phyloP scores from a whole-genome alignment of 768 basidiomycete genomes.

The Mrakia frigida region DNA sequence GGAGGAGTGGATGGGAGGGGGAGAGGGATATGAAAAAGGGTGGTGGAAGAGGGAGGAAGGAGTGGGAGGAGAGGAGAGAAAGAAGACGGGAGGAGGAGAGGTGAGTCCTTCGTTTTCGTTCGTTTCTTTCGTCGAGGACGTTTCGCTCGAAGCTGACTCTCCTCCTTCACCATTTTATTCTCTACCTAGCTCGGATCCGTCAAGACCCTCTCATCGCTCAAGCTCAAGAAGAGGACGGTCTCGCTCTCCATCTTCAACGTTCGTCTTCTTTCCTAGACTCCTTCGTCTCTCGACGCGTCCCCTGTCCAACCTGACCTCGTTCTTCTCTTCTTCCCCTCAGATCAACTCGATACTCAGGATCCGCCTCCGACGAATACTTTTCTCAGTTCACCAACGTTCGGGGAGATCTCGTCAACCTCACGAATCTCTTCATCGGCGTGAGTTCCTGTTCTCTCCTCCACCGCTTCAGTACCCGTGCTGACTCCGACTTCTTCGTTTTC shows the following conservation, averaged over 20 bases:
- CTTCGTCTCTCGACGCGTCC: neutral
- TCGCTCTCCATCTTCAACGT: no score
- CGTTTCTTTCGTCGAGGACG: no score
- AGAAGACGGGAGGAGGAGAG: neutral
- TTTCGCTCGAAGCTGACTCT: neutral
- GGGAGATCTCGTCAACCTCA: neutral
- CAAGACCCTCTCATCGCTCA: no score
- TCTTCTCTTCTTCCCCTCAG: neutral
- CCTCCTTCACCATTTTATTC: neutral
- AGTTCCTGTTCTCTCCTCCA: neutral
- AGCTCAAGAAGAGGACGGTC: neutral
- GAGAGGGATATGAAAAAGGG: no score
- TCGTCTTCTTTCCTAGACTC: neutral
- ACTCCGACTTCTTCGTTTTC: neutral
- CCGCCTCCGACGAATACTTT: neutral
- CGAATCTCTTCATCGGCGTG: neutral
- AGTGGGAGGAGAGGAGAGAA: neutral
- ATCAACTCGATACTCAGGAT: neutral
- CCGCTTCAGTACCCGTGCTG: neutral
- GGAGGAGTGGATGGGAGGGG: no score
- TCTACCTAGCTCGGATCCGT: neutral
- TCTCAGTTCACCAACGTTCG: neutral
- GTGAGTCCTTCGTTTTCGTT: neutral
- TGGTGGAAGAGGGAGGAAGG: neutral
- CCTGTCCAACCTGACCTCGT: neutral